These are phyloP conservation scores for Ogataea dorogensis DNA, from an alignment of 805 yeast species.

Conservation along the genomic window DNA sequence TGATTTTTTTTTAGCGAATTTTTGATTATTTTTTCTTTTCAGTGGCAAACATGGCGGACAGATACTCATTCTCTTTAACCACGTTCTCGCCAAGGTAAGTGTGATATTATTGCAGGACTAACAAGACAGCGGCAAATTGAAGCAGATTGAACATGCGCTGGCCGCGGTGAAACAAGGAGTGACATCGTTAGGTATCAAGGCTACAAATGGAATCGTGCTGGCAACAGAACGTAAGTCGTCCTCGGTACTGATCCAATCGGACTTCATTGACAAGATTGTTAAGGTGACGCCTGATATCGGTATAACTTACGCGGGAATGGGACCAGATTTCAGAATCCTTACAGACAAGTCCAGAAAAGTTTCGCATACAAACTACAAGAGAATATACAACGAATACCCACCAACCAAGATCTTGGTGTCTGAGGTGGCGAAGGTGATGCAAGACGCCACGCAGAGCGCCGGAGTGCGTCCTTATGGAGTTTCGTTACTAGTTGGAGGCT, in stretches of 20 bases:
- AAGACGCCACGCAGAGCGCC: constrained; percentile 97
- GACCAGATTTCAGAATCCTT: constrained; percentile 94
- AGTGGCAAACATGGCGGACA: constrained; percentile 74
- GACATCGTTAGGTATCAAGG: constrained; percentile 88
- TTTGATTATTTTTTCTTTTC: constrained; percentile 9
- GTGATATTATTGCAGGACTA: neutral
- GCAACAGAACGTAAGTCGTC: constrained; percentile 94
- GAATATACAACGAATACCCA: constrained; percentile 94
- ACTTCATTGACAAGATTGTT: constrained; percentile 74
- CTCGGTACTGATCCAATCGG: constrained; percentile 73
- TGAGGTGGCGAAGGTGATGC: constrained; percentile 95
- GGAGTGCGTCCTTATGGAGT: constrained; percentile 99
- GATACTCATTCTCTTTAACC: constrained; percentile 95
- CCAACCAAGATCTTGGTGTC: constrained; percentile 92
- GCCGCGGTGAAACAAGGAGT: constrained; percentile 98
- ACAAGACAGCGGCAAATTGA: constrained; percentile 78
- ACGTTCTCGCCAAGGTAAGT: constrained; percentile 94
- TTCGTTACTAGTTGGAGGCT: constrained; percentile 88
- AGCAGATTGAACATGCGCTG: constrained; percentile 95
- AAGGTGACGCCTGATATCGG: constrained; percentile 93
- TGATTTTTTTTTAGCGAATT: constrained; percentile 7
- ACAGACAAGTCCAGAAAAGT: constrained; percentile 92
- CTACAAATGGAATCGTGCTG: constrained; percentile 92
- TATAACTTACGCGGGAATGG: constrained; percentile 97
- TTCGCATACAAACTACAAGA: constrained; percentile 89